Evolutionary conservation across 164 flowering plant genomes (phyloP).

Genomic region (Litsea cubeba): DNA sequence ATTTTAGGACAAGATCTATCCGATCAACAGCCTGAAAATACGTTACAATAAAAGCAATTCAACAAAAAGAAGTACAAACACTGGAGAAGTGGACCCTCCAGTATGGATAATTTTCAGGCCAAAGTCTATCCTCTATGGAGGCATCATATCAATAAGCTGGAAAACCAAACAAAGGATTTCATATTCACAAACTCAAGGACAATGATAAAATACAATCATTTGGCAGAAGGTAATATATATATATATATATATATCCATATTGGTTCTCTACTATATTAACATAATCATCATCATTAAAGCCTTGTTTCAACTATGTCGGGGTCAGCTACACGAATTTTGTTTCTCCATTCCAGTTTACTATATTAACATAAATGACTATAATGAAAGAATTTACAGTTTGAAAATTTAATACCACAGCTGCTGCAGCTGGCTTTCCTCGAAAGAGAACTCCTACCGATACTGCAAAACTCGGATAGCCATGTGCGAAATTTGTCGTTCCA

Average conservation of each 20-base stretch:
- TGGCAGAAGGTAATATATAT: background rate
- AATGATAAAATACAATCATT: background rate
- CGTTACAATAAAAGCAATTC: too few species aligned
- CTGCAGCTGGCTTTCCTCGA: constrained; percentile 91
- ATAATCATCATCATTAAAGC: too few species aligned
- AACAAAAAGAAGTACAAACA: too few species aligned
- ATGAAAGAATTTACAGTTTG: background rate
- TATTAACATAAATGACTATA: background rate
- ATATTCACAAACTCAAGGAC: background rate
- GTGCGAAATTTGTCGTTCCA: constrained; percentile 98
- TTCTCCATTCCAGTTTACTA: background rate
- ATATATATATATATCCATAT: too few species aligned
- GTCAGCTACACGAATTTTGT: too few species aligned
- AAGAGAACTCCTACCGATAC: constrained; percentile 91
- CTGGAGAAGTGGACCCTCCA: too few species aligned
- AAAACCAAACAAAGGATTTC: background rate
- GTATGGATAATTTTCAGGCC: background rate
- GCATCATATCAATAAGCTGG: background rate
- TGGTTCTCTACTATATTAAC: too few species aligned
- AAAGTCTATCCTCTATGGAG: background rate
- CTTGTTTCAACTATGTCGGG: too few species aligned
- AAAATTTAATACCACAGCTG: constrained; percentile 67
- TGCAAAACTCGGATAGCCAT: constrained; percentile 94
- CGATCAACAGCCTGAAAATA: too few species aligned
- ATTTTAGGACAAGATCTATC: too few species aligned